Conservation (phyloP, 495 filamentous ascomycete species). For the Amphirosellinia nigrospora region DNA sequence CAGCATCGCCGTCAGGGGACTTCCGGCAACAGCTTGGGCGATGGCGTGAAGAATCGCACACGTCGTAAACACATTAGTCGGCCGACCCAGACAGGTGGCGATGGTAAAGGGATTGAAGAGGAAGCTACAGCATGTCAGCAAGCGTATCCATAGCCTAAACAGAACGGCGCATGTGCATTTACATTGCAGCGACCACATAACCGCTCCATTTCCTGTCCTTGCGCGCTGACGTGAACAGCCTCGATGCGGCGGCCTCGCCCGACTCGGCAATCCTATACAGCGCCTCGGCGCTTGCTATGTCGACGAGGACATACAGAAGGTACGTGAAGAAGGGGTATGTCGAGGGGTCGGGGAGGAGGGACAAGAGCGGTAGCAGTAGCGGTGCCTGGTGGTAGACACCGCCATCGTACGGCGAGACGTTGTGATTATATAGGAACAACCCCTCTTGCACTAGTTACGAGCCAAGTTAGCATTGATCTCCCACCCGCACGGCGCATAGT, state of each 20-base stretch:
- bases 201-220: constrained; percentile 79
- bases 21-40: constrained; percentile 78
- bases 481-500: neutral
- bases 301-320: constrained; percentile 80
- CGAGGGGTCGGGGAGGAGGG: constrained; percentile 73
- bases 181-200: constrained; percentile 80
- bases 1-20: constrained; percentile 77
- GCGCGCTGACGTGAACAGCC: constrained; percentile 76
- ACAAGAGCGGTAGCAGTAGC: constrained; percentile 87
- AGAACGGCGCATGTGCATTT: constrained; percentile 32
- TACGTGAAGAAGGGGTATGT: constrained; percentile 73
- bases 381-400: constrained; percentile 98
- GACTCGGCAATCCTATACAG: constrained; percentile 84
- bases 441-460: constrained; percentile 82
- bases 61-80: constrained; percentile 90
- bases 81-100: constrained; percentile 88
- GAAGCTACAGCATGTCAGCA: constrained; percentile 60
- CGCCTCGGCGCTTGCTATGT: constrained; percentile 83
- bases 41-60: constrained; percentile 85
- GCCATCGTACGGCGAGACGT: constrained; percentile 96
- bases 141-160: neutral
- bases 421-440: constrained; percentile 91
- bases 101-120: constrained; percentile 96
- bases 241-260: constrained; percentile 73
- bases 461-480: constrained; percentile 1